A percentile compares a stretch with the other conserved stretches of the same genome.
phyloP scores from a whole-genome alignment of 1,284 basidiomycete genomes.

The Moesziomyces sp. region DNA sequence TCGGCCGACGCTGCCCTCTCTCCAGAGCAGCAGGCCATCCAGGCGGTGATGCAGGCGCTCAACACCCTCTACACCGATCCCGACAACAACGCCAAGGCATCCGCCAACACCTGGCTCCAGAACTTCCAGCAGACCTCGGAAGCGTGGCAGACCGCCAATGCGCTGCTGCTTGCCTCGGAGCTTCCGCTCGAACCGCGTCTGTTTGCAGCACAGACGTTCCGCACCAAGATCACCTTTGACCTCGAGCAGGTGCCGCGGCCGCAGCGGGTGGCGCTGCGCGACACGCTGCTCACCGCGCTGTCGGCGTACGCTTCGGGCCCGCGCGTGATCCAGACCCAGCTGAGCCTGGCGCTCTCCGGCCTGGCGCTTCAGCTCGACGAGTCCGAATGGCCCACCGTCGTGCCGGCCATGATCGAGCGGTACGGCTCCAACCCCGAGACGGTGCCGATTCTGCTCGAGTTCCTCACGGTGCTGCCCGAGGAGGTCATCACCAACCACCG shows the following conservation, averaged over 20 bases:
- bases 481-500: slow-evolving; percentile 85
- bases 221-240: slow-evolving; percentile 95
- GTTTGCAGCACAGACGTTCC: slow-evolving; percentile 96
- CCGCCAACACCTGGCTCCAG: slow-evolving; percentile 69
- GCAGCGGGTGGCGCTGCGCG: slow-evolving; percentile 81
- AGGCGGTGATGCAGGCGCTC: slow-evolving; percentile 70
- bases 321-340: slow-evolving; percentile 85
- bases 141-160: slow-evolving; percentile 95
- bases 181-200: slow-evolving; percentile 84
- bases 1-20: slow-evolving; percentile 8
- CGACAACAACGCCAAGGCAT: slow-evolving; percentile 82
- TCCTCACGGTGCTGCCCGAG: slow-evolving; percentile 90
- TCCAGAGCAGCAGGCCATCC: slow-evolving; percentile 43
- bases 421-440: slow-evolving; percentile 86
- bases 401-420: slow-evolving; percentile 82
- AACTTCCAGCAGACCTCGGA: slow-evolving; percentile 75
- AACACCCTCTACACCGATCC: slow-evolving; percentile 74
- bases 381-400: slow-evolving; percentile 79
- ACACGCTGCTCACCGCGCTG: slow-evolving; percentile 85
- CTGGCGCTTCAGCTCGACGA: slow-evolving; percentile 88
- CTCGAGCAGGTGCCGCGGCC: slow-evolving; percentile 83
- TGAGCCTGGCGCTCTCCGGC: slow-evolving; percentile 88
- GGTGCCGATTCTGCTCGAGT: slow-evolving; percentile 86
- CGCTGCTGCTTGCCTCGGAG: slow-evolving; percentile 83
- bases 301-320: slow-evolving; percentile 77